phyloP scores from a whole-genome alignment of 2,329 filamentous ascomycete species.

The Paraconiothyrium sp. region DNA sequence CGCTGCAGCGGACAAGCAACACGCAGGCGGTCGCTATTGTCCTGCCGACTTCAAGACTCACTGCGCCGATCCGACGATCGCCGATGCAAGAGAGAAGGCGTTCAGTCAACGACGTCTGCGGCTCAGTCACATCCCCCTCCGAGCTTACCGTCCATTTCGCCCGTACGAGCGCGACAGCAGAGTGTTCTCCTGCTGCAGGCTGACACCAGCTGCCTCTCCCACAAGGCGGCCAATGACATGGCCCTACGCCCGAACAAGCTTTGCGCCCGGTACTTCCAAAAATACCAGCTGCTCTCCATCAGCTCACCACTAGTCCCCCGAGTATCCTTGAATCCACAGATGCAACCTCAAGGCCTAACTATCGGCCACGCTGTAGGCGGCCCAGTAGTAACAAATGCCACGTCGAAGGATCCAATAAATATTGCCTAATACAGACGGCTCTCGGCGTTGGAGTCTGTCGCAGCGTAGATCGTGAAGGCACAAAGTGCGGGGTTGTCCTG shows the following conservation, averaged over 20 bases:
- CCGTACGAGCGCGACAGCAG: constrained; percentile 4
- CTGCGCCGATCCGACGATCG: constrained; percentile 10
- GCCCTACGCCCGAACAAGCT: constrained; percentile 6
- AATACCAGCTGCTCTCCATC: constrained; percentile 2
- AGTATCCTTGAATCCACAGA: neutral
- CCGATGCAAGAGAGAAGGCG: constrained; percentile 7
- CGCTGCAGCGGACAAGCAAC: neutral
- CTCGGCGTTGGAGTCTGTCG: constrained; percentile 1
- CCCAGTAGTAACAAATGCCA: constrained; percentile 3
- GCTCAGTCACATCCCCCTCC: neutral
- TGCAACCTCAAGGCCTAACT: constrained; percentile 10
- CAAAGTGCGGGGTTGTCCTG: constrained; percentile 3
- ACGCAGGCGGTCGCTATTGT: neutral
- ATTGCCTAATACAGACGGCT: constrained; percentile 12
- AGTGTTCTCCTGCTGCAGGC: constrained; percentile 2
- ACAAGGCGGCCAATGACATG: constrained; percentile 10
- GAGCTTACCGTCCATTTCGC: neutral
- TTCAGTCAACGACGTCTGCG: constrained; percentile 7
- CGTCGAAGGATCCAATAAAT: constrained; percentile 11
- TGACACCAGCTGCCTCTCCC: constrained; percentile 6
- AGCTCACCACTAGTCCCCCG: constrained; percentile 6
- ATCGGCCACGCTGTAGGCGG: neutral
- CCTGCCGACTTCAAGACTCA: neutral
- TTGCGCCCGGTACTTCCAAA: constrained; percentile 8
- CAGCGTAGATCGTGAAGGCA: constrained; percentile 2